Conservation (phyloP, 2,329 filamentous ascomycete species). For the Metarhizium guizhouense region DNA sequence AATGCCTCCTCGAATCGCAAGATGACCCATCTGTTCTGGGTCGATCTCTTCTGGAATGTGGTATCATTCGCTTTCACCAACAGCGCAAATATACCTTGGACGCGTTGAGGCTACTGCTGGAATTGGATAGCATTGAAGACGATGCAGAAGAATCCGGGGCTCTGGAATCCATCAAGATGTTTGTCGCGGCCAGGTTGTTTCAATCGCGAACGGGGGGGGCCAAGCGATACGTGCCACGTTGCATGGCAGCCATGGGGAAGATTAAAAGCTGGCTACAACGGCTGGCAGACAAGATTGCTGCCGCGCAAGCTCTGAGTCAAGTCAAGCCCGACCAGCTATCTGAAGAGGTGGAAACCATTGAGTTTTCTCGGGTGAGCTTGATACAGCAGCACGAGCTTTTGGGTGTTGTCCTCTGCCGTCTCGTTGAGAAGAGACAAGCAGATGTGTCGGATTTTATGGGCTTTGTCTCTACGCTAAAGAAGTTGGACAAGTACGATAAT, state of each 20-base stretch:
- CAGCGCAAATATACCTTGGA: slow-evolving; percentile 76
- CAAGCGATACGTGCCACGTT: slow-evolving; percentile 62
- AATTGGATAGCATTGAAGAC: slow-evolving; percentile 47
- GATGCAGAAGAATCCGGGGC: slow-evolving; percentile 37
- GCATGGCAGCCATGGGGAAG: slow-evolving; percentile 64
- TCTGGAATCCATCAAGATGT: slow-evolving; percentile 24
- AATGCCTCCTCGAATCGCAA: slow-evolving; percentile 65
- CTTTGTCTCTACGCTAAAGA: slow-evolving; percentile 60
- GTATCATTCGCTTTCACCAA: slow-evolving; percentile 81
- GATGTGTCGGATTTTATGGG: slow-evolving; percentile 63
- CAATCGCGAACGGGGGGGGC: slow-evolving; percentile 28
- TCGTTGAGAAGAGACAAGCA: slow-evolving; percentile 68
- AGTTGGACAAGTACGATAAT: slow-evolving; percentile 67
- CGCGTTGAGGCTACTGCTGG: slow-evolving; percentile 70
- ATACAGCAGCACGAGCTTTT: slow-evolving; percentile 85
- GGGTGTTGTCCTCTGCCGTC: slow-evolving; percentile 67
- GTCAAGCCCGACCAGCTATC: slow-evolving; percentile 37
- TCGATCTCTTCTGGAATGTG: slow-evolving; percentile 65
- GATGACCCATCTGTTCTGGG: slow-evolving; percentile 60
- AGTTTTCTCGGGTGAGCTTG: slow-evolving; percentile 72
- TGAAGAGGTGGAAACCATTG: slow-evolving; percentile 67
- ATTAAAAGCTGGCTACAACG: slow-evolving; percentile 70
- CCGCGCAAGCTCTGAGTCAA: slow-evolving; percentile 65
- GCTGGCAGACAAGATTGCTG: slow-evolving; percentile 67
- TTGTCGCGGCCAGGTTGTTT: slow-evolving; percentile 25